phyloP scores from a whole-genome alignment of 495 filamentous ascomycete genomes.

The Coniosporium apollinis region DNA sequence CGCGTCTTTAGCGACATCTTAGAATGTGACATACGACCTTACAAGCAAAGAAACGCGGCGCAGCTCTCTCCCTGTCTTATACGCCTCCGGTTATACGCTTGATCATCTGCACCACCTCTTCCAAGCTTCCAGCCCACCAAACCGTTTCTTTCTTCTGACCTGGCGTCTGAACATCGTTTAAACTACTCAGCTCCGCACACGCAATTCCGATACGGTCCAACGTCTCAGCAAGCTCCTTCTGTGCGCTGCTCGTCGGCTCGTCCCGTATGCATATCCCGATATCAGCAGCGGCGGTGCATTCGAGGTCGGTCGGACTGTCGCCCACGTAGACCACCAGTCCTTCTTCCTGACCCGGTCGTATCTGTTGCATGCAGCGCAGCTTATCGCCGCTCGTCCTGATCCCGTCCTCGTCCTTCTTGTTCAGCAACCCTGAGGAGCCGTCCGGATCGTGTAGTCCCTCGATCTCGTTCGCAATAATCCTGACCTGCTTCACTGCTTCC shows the following conservation, averaged over 20 bases:
- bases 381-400: constrained; percentile 21
- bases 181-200: not conserved
- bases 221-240: constrained; percentile 11
- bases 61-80: no score
- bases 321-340: constrained; percentile 17
- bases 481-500: constrained; percentile 1
- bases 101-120: not conserved
- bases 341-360: not conserved
- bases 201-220: constrained; percentile 12
- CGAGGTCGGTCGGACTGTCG: constrained; percentile 22
- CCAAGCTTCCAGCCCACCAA: not conserved
- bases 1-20: no score
- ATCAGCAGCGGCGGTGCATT: constrained; percentile 17
- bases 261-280: constrained; percentile 22
- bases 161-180: not conserved
- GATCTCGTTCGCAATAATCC: constrained; percentile 18
- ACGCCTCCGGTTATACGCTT: no score
- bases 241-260: constrained; percentile 6
- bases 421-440: constrained; percentile 10
- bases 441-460: constrained; percentile 9
- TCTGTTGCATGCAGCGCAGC: constrained; percentile 1
- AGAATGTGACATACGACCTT: no score
- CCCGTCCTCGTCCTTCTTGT: not conserved
- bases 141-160: not conserved
- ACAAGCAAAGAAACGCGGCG: no score